Conservation (phyloP, 306 rosid species). For the Benincasa hispida region DNA sequence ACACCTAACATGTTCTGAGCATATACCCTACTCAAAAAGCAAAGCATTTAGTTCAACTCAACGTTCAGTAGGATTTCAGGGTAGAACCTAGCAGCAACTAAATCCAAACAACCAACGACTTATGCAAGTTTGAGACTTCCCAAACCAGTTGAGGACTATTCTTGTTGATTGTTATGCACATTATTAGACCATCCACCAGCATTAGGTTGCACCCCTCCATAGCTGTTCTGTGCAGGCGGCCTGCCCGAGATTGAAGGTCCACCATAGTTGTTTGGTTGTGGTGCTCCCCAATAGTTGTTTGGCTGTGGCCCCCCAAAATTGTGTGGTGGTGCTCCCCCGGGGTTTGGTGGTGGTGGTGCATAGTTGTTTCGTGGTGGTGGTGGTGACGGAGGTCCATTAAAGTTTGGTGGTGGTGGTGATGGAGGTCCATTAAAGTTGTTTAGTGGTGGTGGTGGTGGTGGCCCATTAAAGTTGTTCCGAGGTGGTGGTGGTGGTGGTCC, state of each 20-base stretch:
- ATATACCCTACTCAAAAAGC: not conserved
- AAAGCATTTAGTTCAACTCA: no score
- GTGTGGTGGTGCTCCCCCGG: not conserved
- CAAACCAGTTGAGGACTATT: constrained; percentile 21
- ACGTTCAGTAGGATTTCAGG: not conserved
- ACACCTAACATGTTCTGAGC: not conserved
- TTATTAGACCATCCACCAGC: constrained; percentile 39
- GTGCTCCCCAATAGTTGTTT: not conserved
- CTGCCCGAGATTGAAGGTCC: not conserved
- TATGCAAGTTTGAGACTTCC: not conserved
- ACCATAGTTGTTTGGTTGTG: constrained; percentile 17
- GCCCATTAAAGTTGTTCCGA: not conserved
- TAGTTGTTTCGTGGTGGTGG: not conserved
- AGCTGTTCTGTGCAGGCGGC: constrained; percentile 24
- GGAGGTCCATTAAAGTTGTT: not conserved
- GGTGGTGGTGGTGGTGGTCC: constrained; percentile 7
- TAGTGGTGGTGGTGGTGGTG: constrained; percentile 8
- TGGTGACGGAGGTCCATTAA: constrained; percentile 7
- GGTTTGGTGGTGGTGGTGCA: not conserved
- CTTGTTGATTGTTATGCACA: constrained; percentile 27
- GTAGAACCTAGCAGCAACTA: not conserved
- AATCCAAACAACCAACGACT: not conserved
- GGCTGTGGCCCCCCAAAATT: not conserved
- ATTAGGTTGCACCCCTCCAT: constrained; percentile 24
- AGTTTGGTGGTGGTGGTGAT: constrained; percentile 5